These are phyloP conservation scores for Theobroma cacao DNA, from an alignment of 345 rosid genomes.

Conservation along the genomic window DNA sequence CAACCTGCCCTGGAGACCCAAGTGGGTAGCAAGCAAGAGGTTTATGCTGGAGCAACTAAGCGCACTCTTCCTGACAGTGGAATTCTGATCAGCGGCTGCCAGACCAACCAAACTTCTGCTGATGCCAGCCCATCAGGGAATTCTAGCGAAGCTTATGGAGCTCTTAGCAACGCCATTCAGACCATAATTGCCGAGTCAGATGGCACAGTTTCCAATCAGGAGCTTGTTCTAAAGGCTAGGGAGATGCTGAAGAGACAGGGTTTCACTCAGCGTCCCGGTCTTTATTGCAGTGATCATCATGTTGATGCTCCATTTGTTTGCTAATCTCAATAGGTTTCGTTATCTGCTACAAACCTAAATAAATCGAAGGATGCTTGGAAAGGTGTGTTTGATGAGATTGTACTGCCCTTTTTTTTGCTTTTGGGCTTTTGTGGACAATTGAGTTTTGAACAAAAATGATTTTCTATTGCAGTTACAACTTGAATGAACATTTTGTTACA, in stretches of 20 bases:
- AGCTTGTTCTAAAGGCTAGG: slow-evolving; percentile 70
- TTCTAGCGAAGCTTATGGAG: slow-evolving; percentile 74
- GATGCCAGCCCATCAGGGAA: slow-evolving; percentile 86
- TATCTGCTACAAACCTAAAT: not conserved
- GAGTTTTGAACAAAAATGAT: slow-evolving; percentile 5
- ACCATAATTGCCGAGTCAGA: slow-evolving; percentile 58
- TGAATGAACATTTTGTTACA: slow-evolving; percentile 17
- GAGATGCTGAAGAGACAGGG: slow-evolving; percentile 65
- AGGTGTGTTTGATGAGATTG: not conserved
- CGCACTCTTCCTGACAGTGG: slow-evolving; percentile 70
- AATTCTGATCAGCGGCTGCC: slow-evolving; percentile 90
- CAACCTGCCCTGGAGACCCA: slow-evolving; percentile 71
- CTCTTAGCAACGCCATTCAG: slow-evolving; percentile 94
- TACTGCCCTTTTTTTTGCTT: not conserved
- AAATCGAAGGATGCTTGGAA: not conserved
- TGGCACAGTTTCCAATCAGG: slow-evolving; percentile 51
- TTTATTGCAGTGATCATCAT: slow-evolving; percentile 76
- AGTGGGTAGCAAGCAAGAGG: slow-evolving; percentile 71
- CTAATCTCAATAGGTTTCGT: not conserved
- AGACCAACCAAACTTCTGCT: slow-evolving; percentile 90
- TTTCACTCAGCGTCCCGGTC: slow-evolving; percentile 92
- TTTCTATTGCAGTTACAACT: slow-evolving; percentile 24
- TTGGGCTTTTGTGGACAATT: not conserved
- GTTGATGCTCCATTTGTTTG: slow-evolving; percentile 59
- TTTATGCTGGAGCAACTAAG: slow-evolving; percentile 69